A percentile compares a stretch with the other conserved stretches of the same genome.
Evolutionary conservation across 805 yeast genomes (phyloP).

Genomic region (Cyberlindnera galapagoensis): DNA sequence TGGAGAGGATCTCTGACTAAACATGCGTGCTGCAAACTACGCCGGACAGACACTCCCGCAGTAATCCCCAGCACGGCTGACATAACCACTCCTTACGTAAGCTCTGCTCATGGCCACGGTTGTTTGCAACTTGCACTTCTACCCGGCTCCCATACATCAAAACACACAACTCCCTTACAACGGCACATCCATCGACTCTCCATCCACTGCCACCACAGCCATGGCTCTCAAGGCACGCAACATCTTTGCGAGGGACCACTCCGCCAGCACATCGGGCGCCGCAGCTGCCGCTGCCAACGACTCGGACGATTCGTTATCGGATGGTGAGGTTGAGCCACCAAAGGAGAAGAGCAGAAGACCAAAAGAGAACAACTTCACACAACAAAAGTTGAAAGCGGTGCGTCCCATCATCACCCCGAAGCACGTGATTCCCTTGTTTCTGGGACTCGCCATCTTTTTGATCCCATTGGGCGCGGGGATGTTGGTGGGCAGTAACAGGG

Average conservation of each 20-base stretch:
- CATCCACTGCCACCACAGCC: not conserved
- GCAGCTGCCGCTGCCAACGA: constrained; percentile 25
- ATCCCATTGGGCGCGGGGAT: constrained; percentile 89
- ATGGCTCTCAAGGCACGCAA: constrained; percentile 23
- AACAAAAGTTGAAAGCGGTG: constrained; percentile 49
- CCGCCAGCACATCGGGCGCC: constrained; percentile 8
- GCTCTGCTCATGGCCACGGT: too few relatives aligned
- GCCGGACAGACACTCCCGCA: too few relatives aligned
- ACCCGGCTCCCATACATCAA: too few relatives aligned
- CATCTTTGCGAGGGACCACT: constrained; percentile 17
- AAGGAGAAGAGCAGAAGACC: constrained; percentile 56
- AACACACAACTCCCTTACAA: not conserved
- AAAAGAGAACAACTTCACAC: constrained; percentile 68
- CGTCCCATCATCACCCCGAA: constrained; percentile 87
- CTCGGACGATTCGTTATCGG: constrained; percentile 40
- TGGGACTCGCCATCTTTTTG: constrained; percentile 69
- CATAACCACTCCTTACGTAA: too few relatives aligned
- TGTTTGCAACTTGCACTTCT: too few relatives aligned
- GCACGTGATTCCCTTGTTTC: constrained; percentile 76
- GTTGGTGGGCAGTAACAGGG: constrained; percentile 59
- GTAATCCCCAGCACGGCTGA: too few relatives aligned
- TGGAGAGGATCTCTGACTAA: too few relatives aligned
- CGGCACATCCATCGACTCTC: not conserved
- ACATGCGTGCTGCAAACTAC: too few relatives aligned
- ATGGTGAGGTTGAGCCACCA: constrained; percentile 28